A percentile compares a stretch with the other conserved stretches of the same genome.
Conservation (phyloP, 805 yeast genomes). For the Candida nitratophila region DNA sequence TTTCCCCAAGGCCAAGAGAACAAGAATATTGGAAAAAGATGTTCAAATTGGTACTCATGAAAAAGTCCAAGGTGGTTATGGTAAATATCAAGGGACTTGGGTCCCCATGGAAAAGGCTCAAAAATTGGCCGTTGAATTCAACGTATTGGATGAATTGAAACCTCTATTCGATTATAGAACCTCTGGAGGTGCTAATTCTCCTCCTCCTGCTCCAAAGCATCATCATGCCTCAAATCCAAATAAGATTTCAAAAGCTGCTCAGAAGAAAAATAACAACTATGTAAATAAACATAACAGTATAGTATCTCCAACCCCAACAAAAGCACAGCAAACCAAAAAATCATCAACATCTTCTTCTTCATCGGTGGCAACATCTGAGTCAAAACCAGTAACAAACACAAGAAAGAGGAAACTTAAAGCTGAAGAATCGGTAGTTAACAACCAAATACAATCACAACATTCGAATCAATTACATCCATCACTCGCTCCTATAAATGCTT, state of each 20-base stretch:
- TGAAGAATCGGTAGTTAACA: neutral
- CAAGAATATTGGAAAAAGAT: slow-evolving; percentile 85
- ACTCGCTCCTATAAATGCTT: neutral
- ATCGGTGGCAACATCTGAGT: no score
- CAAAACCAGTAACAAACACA: slow-evolving; percentile 3
- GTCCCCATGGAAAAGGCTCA: slow-evolving; percentile 76
- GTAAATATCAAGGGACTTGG: slow-evolving; percentile 97
- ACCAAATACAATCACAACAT: slow-evolving; percentile 1
- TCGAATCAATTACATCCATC: neutral
- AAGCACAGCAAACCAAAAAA: no score
- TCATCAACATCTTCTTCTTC: no score
- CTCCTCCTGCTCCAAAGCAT: slow-evolving; percentile 60
- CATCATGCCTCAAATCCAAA: slow-evolving; percentile 45
- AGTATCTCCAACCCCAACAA: slow-evolving; percentile 8
- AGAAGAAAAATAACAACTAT: slow-evolving; percentile 15
- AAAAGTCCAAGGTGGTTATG: slow-evolving; percentile 95
- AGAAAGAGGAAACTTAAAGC: slow-evolving; percentile 1
- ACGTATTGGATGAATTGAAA: slow-evolving; percentile 51
- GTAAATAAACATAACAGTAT: slow-evolving; percentile 12
- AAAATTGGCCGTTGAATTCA: slow-evolving; percentile 57
- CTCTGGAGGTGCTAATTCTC: slow-evolving; percentile 41
- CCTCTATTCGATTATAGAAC: slow-evolving; percentile 61
- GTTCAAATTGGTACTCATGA: slow-evolving; percentile 89
- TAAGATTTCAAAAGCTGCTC: slow-evolving; percentile 27
- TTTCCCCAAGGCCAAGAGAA: slow-evolving; percentile 90